Percentiles rank a stretch among this genome's conserved stretches.
Conservation (phyloP, 345 rosid genomes). For the Aquilaria sinensis region DNA sequence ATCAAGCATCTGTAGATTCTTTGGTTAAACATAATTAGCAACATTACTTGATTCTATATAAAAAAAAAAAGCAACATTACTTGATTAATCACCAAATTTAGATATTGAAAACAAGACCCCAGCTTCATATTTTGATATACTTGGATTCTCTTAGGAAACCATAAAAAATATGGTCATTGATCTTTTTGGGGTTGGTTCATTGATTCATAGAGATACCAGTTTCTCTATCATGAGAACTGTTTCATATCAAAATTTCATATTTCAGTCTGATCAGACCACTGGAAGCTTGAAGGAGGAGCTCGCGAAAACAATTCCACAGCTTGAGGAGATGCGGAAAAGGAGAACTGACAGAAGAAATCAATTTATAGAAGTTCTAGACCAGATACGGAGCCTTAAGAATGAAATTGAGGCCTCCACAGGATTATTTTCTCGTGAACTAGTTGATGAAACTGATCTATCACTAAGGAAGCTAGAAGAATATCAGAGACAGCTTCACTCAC, state of each 20-base stretch:
- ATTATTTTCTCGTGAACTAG: constrained; percentile 17
- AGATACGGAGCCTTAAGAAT: constrained; percentile 37
- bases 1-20: too few relatives aligned
- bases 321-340: constrained; percentile 81
- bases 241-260: constrained; percentile 6
- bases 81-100: too few relatives aligned
- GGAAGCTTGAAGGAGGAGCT: constrained; percentile 83
- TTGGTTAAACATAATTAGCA: too few relatives aligned
- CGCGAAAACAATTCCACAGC: constrained; percentile 49
- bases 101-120: too few relatives aligned
- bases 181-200: background rate
- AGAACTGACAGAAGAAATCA: constrained; percentile 66
- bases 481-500: constrained; percentile 43
- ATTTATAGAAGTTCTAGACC: constrained; percentile 51
- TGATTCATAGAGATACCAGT: background rate
- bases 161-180: background rate
- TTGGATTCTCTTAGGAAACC: too few relatives aligned
- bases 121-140: too few relatives aligned
- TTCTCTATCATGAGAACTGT: background rate
- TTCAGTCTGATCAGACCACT: constrained; percentile 58
- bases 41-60: too few relatives aligned
- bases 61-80: too few relatives aligned
- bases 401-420: constrained; percentile 45
- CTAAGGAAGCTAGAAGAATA: constrained; percentile 64
- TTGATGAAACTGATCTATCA: constrained; percentile 68